A percentile compares a stretch with the other conserved stretches of the same genome.
phyloP scores from a whole-genome alignment of 371 early-diverging fungal genomes.

The Lichtheimia ornata region DNA sequence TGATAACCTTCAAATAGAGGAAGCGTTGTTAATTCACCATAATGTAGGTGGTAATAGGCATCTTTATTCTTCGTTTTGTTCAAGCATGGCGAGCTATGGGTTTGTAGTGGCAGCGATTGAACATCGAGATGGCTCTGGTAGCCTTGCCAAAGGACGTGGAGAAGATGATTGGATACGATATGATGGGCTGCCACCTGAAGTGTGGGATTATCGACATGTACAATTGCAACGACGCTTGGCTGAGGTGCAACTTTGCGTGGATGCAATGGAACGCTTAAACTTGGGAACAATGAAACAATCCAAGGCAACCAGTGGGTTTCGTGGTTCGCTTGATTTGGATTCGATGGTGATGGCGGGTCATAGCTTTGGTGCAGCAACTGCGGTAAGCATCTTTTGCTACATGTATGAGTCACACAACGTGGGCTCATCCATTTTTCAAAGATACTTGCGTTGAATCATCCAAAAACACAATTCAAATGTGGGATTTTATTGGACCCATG shows the following conservation, averaged over 20 bases:
- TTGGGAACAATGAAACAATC: not conserved
- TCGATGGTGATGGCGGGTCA: constrained; percentile 55
- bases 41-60: constrained; percentile 43
- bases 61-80: constrained; percentile 48
- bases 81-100: constrained; percentile 52
- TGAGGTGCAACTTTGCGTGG: constrained; percentile 34
- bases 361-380: constrained; percentile 63
- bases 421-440: not conserved
- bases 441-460: constrained; percentile 21
- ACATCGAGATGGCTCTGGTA: constrained; percentile 54
- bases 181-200: constrained; percentile 19
- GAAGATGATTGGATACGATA: constrained; percentile 16
- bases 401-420: not conserved
- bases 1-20: not conserved
- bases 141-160: constrained; percentile 15
- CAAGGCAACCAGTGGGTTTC: constrained; percentile 15
- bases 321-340: constrained; percentile 41
- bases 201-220: constrained; percentile 28
- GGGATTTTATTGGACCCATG: constrained; percentile 54
- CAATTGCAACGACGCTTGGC: constrained; percentile 40
- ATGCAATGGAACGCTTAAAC: constrained; percentile 20
- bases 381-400: constrained; percentile 15
- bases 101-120: constrained; percentile 58
- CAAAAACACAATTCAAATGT: constrained; percentile 26
- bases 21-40: not conserved